Conservation (phyloP, 257 asterid genomes). For the Solanum ossicruentum region DNA sequence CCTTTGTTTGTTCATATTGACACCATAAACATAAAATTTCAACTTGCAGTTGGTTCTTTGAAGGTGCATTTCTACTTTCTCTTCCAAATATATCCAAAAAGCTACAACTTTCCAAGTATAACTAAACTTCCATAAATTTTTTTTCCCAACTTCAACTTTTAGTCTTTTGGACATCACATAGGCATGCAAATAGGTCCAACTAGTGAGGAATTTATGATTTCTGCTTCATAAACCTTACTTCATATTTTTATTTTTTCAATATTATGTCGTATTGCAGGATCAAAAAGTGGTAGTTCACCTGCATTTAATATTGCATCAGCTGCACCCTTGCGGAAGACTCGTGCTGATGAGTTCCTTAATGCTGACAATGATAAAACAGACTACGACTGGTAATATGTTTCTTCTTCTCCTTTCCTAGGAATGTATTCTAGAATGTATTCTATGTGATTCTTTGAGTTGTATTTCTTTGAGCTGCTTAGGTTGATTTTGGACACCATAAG, state of each 20-base stretch:
- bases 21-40: background rate
- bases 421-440: constrained; percentile 4
- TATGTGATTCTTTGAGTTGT: background rate
- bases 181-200: background rate
- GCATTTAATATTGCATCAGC: constrained; percentile 48
- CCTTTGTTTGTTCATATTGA: background rate
- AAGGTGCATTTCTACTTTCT: background rate
- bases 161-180: background rate
- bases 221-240: background rate
- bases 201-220: background rate
- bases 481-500: background rate
- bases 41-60: background rate
- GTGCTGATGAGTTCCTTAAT: constrained; percentile 80
- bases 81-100: background rate
- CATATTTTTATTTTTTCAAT: background rate
- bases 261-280: constrained; percentile 39
- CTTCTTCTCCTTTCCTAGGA: background rate
- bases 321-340: constrained; percentile 49
- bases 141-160: background rate
- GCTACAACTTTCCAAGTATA: background rate
- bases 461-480: background rate
- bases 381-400: constrained; percentile 66
- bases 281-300: constrained; percentile 48
- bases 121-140: background rate
- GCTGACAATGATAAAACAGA: constrained; percentile 94